Percentiles rank a stretch among this genome's conserved stretches.
These are phyloP conservation scores for Gossypium bickii DNA, from an alignment of 345 rosid genomes.

Conservation along the genomic window DNA sequence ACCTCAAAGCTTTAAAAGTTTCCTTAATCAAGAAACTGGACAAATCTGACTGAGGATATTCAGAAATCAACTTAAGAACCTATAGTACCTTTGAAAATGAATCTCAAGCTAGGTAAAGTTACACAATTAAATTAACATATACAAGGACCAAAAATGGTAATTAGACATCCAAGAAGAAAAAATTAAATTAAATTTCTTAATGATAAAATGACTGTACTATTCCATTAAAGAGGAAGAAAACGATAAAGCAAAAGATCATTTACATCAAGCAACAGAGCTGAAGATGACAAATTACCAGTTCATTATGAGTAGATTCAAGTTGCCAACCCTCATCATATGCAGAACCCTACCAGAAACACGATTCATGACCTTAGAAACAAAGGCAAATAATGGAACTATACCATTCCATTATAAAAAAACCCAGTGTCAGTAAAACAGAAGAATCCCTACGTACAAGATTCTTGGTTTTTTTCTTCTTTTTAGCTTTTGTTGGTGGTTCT, in stretches of 20 bases:
- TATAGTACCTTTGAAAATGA: neutral
- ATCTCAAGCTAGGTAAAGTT: neutral
- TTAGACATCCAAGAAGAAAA: neutral
- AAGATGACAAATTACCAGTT: slow-evolving; percentile 49
- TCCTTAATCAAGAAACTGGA: neutral
- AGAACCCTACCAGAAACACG: slow-evolving; percentile 60
- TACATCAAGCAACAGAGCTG: neutral
- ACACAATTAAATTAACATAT: neutral
- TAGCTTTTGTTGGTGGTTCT: slow-evolving; percentile 69
- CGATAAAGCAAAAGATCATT: neutral
- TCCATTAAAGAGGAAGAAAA: neutral
- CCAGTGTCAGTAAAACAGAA: slow-evolving; percentile 19
- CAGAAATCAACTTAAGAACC: neutral
- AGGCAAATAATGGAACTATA: slow-evolving; percentile 9
- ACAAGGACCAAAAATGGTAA: neutral
- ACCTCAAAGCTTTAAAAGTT: neutral
- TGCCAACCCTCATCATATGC: slow-evolving; percentile 79
- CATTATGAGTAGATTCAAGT: slow-evolving; percentile 55
- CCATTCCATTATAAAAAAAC: neutral
- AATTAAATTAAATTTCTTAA: neutral
- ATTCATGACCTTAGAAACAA: slow-evolving; percentile 18
- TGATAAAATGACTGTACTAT: neutral
- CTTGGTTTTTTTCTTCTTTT: slow-evolving; percentile 81
- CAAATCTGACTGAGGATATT: neutral
- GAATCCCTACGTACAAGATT: slow-evolving; percentile 42